A percentile compares a stretch with the other conserved stretches of the same genome.
Evolutionary conservation across 2,329 filamentous ascomycete genomes (phyloP).

Genomic region (Scorias spongiosa): DNA sequence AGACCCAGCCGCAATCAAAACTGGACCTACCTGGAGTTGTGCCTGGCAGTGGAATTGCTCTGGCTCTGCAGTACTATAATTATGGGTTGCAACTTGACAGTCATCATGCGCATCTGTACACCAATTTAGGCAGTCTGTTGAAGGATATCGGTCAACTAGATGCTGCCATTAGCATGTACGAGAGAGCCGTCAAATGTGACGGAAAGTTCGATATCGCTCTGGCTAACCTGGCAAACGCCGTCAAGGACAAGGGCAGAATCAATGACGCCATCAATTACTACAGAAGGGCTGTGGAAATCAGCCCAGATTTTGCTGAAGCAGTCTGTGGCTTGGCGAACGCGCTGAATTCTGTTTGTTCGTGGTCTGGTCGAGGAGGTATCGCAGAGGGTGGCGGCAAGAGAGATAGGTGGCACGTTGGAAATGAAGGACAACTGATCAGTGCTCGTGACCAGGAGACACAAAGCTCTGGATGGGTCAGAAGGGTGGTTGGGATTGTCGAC

Average conservation of each 20-base stretch:
- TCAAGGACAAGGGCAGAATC: constrained; percentile 89
- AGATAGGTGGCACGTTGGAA: constrained; percentile 89
- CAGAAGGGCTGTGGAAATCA: constrained; percentile 75
- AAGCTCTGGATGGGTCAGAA: constrained; percentile 68
- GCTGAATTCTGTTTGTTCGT: constrained; percentile 90
- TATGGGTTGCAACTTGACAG: constrained; percentile 79
- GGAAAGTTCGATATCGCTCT: constrained; percentile 92
- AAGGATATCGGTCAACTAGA: constrained; percentile 93
- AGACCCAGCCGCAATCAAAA: constrained; percentile 17
- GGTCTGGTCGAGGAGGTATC: constrained; percentile 78
- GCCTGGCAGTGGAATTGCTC: constrained; percentile 71
- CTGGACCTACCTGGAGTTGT: constrained; percentile 57
- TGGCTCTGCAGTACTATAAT: constrained; percentile 88
- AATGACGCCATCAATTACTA: constrained; percentile 88
- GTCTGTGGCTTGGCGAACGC: constrained; percentile 92
- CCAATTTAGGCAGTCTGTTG: constrained; percentile 83
- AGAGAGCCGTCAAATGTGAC: constrained; percentile 83
- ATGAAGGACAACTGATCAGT: constrained; percentile 67
- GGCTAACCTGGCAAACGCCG: constrained; percentile 90
- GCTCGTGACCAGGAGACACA: constrained; percentile 43
- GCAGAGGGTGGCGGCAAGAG: constrained; percentile 55
- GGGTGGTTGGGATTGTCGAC: constrained; percentile 78
- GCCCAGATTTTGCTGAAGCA: constrained; percentile 89
- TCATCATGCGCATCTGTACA: constrained; percentile 89
- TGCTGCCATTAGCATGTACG: constrained; percentile 91